Evolutionary conservation across 2,329 filamentous ascomycete species (phyloP), one percentile per base, ranked within the genome.

Genomic region (Colletotrichum tabaci): DNA sequence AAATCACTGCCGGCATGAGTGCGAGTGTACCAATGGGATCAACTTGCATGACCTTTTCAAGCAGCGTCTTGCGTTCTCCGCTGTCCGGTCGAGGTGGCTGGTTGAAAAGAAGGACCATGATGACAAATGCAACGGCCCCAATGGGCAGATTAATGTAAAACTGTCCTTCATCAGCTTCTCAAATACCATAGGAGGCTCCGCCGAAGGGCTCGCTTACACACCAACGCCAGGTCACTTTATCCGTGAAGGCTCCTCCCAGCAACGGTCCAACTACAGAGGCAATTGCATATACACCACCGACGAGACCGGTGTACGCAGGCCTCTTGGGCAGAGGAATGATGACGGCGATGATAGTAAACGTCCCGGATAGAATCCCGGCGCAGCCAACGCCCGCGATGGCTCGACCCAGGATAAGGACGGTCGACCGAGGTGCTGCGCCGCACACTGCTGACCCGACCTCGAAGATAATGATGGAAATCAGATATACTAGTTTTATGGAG

Each of bases 201-300:
- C 4, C 53, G 21, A 13, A 4, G n/a, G 2, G 10, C 2, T 7
- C 3, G 61, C 72, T 58, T 73, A 75, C 72, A 71, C 77, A 78
- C 79, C 80, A 80, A 9, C 80, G 50, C 86, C 77, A 77, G 15
- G 73, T 74, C 56, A 78, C 71, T n/a, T 76, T 66, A 38, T 75
- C 73, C 0, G 79, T 79, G 18, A 81, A 79, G 0, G 71, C 76
- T 0, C 80, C 77, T 35, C 77, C 79, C 4, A 80, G 49, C 1
- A 78, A 65, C 1, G 77, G 77, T 0, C 74, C 77, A 47, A 74
- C 50, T 0, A 74, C 66, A 2, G 69, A 72, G 9, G 82, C 82
- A 60, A 86, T 77, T 10, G 80, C 82, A 63, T 79, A 84, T 63
- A 83, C 81, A 23, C 74, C 79, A 12, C 79, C 79, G 21, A 83